Evolutionary conservation across 1,284 basidiomycete genomes (phyloP), one percentile per base, ranked within the genome.

Genomic region (Peniophora sp.): DNA sequence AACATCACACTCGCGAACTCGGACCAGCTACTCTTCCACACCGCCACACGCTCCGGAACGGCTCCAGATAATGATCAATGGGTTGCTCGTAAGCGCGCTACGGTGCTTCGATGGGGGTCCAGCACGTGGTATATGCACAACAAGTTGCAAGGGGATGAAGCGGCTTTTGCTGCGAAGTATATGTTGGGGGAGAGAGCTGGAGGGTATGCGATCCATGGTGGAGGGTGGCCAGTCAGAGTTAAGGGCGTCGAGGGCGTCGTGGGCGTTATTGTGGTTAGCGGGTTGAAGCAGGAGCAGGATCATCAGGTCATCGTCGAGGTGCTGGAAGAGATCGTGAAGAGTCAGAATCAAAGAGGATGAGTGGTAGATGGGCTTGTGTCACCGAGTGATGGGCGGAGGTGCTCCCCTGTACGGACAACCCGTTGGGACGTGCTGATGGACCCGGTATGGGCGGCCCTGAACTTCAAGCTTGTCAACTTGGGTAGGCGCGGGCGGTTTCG

Each of bases 261-360:
- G 19, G 66, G 66, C 1, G 67, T 65, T 16, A 65, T 69, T 12
- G 65, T 65, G 5, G 67, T 69, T 1, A 65, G 65, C 46, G 68
- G 66, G 25, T 50, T 68, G 51, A 53, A 55, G 49, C 57, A 61
- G 58, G 60, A 65, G 50, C 64, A 67, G 52, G 63, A 69, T 27
- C 68, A 69, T 39, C 53, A 51, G 12, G 65, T 66, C 8, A 62
- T 69, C 19, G 64, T 67, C 23, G 63, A 68, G 44, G 58, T 60
- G 3, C 58, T 66, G 17, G 57, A 62, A 50, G 60, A 65, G 34
- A 68, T 67, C 47, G 56, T 69, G 45, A 32, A 32, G 27, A 32
- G 12, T 5, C 27, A 32, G 27, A n/a, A n/a, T n/a, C n/a, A n/a
- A n/a, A n/a, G n/a, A n/a, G n/a, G n/a, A n/a, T n/a, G n/a, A n/a